Conservation (phyloP, 345 rosid species). For the Linum trigynum region DNA sequence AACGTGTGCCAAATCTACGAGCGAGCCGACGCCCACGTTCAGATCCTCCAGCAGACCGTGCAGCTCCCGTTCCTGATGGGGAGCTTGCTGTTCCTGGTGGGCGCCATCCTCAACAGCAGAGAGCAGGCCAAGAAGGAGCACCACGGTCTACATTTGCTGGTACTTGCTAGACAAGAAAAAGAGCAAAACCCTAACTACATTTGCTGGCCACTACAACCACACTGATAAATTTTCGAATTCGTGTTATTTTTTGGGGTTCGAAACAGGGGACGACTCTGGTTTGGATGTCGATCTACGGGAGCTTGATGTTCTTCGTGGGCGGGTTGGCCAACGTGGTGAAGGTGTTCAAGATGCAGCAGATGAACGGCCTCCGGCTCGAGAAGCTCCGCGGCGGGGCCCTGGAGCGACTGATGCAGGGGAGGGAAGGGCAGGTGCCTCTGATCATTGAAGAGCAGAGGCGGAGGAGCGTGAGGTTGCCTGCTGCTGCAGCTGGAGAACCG, state of each 20-base stretch:
- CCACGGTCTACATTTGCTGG: constrained; percentile 47
- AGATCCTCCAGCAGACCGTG: constrained; percentile 61
- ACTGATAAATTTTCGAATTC: too few species aligned
- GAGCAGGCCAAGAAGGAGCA: constrained; percentile 34
- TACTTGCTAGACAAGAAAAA: constrained; percentile 15
- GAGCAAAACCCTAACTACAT: not conserved
- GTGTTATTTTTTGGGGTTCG: not conserved
- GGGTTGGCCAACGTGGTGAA: constrained; percentile 57
- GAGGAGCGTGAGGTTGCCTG: constrained; percentile 16
- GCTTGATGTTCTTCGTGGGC: constrained; percentile 38
- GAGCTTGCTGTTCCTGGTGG: constrained; percentile 51
- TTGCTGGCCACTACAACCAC: too few species aligned
- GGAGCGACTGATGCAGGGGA: constrained; percentile 32
- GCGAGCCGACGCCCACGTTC: constrained; percentile 75
- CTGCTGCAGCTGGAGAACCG: constrained; percentile 11
- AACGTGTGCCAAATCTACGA: constrained; percentile 87
- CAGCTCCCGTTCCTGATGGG: constrained; percentile 65
- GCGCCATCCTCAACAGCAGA: constrained; percentile 43
- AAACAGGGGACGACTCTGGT: constrained; percentile 43
- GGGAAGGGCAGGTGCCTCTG: constrained; percentile 56
- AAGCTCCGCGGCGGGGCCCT: constrained; percentile 74
- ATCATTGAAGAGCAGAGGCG: constrained; percentile 39
- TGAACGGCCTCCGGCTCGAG: constrained; percentile 46
- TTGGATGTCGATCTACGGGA: constrained; percentile 48
- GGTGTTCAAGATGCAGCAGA: constrained; percentile 66